Evolutionary conservation across 2,329 filamentous ascomycete species (phyloP), one percentile per base, ranked within the genome.

Genomic region (Colletotrichum sp.): DNA sequence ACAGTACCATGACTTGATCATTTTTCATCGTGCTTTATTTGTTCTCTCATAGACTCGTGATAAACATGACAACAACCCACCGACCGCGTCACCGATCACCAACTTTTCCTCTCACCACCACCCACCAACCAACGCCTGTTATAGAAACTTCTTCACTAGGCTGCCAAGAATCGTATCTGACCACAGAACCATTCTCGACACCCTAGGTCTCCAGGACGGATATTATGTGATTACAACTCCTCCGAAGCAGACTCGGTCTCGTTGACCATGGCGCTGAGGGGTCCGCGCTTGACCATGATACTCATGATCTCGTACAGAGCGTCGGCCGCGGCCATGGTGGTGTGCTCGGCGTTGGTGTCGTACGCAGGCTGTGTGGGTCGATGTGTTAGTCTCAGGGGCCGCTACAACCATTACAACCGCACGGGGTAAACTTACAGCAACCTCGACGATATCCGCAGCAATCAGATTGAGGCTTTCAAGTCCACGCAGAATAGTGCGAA

Each of bases 271-370:
- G 74, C 74, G 79, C 90, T 93, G 78, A 95, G 85, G 0, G 93
- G 93, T 0, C 94, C 94, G 80, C 92, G 93, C 89, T 95, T 95
- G 18, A 95, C 93, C 94, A 96, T 96, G 76, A 96, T 89, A 15
- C 92, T 94, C 90, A 96, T 94, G 64, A 96, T 91, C 84, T 96
- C 94, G 81, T 94, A 96, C 24, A 96, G 84, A 0, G 91, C 90
- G 83, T 96, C 84, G 6, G 93, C 93, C 4, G 93, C 92, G 2
- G 92, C 92, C 92, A 94, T 94, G n/a, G 93, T 94, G 2, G 93
- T 94, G 78, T 91, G 87, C 84, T 94, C 93, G 2, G 93, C 93
- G 78, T 94, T 94, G 7, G 93, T 94, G 80, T 94, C 93, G 78
- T 94, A 94, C 0, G 93, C 93, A 6, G 93, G 93, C 79, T 87